phyloP scores from a whole-genome alignment of 164 flowering plant species.

The Warburgia ugandensis region DNA sequence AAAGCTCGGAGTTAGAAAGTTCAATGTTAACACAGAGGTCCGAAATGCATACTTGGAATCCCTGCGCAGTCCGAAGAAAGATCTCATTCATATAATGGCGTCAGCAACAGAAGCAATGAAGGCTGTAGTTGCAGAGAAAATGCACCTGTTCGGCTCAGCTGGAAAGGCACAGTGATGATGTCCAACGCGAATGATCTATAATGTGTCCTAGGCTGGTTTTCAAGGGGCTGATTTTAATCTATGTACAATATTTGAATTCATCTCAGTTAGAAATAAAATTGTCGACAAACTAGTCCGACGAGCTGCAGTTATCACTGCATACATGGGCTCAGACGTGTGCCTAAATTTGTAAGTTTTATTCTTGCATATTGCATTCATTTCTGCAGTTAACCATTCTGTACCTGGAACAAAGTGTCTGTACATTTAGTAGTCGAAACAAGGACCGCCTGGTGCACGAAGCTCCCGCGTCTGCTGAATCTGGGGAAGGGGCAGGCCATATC shows the following conservation, averaged over 20 bases:
- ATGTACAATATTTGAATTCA: not conserved
- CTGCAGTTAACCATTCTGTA: too few species aligned
- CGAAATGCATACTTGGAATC: slow-evolving; percentile 86
- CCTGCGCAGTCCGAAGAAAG: slow-evolving; percentile 50
- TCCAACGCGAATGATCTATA: not conserved
- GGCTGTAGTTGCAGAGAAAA: slow-evolving; percentile 84
- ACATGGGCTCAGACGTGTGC: not conserved
- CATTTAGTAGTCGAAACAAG: too few species aligned
- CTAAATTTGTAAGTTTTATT: too few species aligned
- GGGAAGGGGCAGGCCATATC: too few species aligned
- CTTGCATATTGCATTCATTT: too few species aligned
- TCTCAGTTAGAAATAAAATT: too few species aligned
- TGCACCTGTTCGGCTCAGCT: slow-evolving; percentile 90
- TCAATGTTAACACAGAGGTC: slow-evolving; percentile 97
- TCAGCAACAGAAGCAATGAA: slow-evolving; percentile 93
- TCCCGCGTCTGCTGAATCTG: too few species aligned
- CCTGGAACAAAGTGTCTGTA: too few species aligned
- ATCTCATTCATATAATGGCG: slow-evolving; percentile 73
- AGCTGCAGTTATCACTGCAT: not conserved
- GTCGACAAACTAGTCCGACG: not conserved
- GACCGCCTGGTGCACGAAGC: too few species aligned
- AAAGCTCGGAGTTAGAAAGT: slow-evolving; percentile 72
- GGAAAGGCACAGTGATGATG: slow-evolving; percentile 54
- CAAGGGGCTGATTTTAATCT: too few species aligned
- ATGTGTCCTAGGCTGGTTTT: too few species aligned